A percentile compares a stretch with the other conserved stretches of the same genome.
Evolutionary conservation across 108 stramenopile species (phyloP).

Genomic region (Hondaea fermentalgiana): DNA sequence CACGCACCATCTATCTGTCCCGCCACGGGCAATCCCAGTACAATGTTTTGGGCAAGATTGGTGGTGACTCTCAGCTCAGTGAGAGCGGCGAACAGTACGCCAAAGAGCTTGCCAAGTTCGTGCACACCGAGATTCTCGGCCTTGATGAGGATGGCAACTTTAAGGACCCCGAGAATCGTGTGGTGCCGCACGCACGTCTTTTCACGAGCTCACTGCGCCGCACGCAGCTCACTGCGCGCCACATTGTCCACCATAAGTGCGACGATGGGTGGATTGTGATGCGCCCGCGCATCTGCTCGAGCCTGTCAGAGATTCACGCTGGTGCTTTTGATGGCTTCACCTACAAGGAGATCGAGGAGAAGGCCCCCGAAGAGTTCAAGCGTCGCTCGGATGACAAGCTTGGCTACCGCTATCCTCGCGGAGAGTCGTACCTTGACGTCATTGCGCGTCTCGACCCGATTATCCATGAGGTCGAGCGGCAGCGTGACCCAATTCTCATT

Average conservation of each 20-base stretch:
- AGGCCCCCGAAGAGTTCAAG: slow-evolving; percentile 85
- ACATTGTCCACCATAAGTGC: slow-evolving; percentile 59
- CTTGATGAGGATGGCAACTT: background rate
- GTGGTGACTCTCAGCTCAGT: slow-evolving; percentile 89
- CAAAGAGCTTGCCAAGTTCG: slow-evolving; percentile 73
- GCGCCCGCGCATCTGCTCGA: slow-evolving; percentile 49
- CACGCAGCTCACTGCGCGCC: slow-evolving; percentile 89
- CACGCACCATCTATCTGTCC: slow-evolving; percentile 68
- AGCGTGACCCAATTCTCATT: slow-evolving; percentile 87
- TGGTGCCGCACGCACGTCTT: slow-evolving; percentile 61
- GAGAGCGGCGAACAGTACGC: slow-evolving; percentile 80
- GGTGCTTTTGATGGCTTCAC: slow-evolving; percentile 88
- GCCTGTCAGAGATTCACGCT: slow-evolving; percentile 83
- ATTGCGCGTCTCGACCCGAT: slow-evolving; percentile 89
- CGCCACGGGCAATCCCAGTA: slow-evolving; percentile 97
- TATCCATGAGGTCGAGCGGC: slow-evolving; percentile 94
- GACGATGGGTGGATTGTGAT: slow-evolving; percentile 19
- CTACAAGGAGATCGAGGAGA: slow-evolving; percentile 84
- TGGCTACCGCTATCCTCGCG: slow-evolving; percentile 61
- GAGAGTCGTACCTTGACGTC: slow-evolving; percentile 97
- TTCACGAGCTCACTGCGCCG: slow-evolving; percentile 91
- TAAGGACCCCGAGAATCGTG: background rate
- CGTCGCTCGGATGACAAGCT: slow-evolving; percentile 83
- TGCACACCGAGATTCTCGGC: slow-evolving; percentile 56
- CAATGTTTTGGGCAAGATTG: slow-evolving; percentile 92